A percentile compares a stretch with the other conserved stretches of the same genome.
phyloP scores from a whole-genome alignment of 108 stramenopile genomes.

The Pseudonitzschia multistriata region DNA sequence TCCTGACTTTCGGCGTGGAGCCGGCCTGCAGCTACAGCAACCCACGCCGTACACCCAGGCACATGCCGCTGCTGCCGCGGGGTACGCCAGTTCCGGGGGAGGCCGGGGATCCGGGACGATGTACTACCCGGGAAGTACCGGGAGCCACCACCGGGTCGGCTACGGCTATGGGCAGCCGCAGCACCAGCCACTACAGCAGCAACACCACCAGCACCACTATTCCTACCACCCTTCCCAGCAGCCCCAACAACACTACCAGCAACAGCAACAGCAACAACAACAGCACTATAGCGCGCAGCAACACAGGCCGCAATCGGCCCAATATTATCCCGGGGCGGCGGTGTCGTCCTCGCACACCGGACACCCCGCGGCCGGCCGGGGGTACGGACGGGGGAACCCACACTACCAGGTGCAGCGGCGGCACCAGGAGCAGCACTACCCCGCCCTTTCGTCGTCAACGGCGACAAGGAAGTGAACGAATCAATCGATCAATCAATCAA shows the following conservation, averaged over 20 bases:
- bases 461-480: background rate
- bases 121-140: background rate
- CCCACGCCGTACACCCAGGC: background rate
- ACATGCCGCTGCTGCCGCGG: background rate
- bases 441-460: constrained; percentile 13
- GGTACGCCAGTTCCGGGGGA: background rate
- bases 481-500: background rate
- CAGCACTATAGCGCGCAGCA: constrained; percentile 6
- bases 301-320: background rate
- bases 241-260: too few species aligned
- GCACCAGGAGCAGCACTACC: constrained; percentile 7
- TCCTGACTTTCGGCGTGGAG: constrained; percentile 79
- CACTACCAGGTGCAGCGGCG: constrained; percentile 8
- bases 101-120: background rate
- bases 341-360: background rate
- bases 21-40: constrained; percentile 1
- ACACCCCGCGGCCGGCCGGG: background rate
- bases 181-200: constrained; percentile 2
- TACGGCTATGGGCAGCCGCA: constrained; percentile 3
- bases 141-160: background rate
- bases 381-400: background rate
- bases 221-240: too few species aligned
- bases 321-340: background rate
- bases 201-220: too few species aligned
- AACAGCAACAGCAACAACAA: constrained; percentile 9